phyloP scores from a whole-genome alignment of 805 yeast species.

The Metschnikowia borealis region DNA sequence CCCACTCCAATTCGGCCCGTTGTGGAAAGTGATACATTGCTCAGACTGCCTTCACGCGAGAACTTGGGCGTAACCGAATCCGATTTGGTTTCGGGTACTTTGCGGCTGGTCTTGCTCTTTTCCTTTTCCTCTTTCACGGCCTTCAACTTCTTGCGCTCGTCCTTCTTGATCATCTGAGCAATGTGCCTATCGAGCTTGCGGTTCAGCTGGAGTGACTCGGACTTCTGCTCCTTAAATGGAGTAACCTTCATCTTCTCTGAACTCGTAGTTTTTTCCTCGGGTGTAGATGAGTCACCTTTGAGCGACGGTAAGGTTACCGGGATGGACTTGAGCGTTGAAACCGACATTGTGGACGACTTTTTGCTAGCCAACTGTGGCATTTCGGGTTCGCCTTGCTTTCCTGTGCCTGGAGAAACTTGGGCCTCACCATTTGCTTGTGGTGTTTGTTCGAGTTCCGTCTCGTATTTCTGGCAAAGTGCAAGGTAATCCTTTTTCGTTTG shows the following conservation, averaged over 20 bases:
- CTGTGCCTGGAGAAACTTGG: slow-evolving; percentile 2
- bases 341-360: slow-evolving; percentile 7
- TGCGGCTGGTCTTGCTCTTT: slow-evolving; percentile 10
- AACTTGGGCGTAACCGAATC: slow-evolving; percentile 6
- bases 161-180: slow-evolving; percentile 29
- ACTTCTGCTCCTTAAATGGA: slow-evolving; percentile 27
- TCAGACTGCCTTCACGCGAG: slow-evolving; percentile 7
- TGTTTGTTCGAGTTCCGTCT: slow-evolving; percentile 17
- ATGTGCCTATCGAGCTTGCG: slow-evolving; percentile 31
- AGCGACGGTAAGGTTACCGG: neutral
- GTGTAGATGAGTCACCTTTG: neutral
- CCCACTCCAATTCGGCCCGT: neutral
- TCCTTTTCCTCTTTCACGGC: slow-evolving; percentile 15
- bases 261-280: neutral
- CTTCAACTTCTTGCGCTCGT: slow-evolving; percentile 23
- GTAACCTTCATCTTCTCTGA: slow-evolving; percentile 17
- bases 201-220: slow-evolving; percentile 18
- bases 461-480: slow-evolving; percentile 12
- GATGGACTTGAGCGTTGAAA: slow-evolving; percentile 8
- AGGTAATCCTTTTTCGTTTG: slow-evolving; percentile 21
- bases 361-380: slow-evolving; percentile 3
- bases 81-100: slow-evolving; percentile 1
- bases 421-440: slow-evolving; percentile 14
- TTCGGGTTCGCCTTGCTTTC: slow-evolving; percentile 25
- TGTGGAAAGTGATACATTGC: neutral